Evolutionary conservation across 345 rosid genomes (phyloP), one percentile per base, ranked within the genome.

Genomic region (Clausena lansium): DNA sequence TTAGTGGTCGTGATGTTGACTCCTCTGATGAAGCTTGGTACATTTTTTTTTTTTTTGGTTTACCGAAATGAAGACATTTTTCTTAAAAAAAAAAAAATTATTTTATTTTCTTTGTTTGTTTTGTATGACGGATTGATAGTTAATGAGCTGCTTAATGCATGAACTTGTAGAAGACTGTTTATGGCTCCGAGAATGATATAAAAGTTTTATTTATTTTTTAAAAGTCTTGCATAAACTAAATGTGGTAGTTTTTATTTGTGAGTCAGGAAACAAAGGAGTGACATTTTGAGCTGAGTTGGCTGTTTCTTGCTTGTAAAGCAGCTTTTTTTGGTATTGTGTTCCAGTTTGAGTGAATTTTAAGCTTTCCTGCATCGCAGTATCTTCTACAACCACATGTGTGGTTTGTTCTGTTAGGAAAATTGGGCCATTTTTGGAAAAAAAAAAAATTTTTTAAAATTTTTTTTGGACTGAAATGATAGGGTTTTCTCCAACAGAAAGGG

Each of bases 1-100:
- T 27, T 28, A 84, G 24, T 69, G 80, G 24, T 73, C 79, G 64
- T 15, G 88, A 81, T 85, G 70, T 50, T 47, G 72, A 67, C 78
- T 92, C 96, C 81, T 87, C 89, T 71, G 97, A 94, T 30, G 97
- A 90, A 73, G 97, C 94, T 66, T 94, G 98, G 98, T 94, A 91
- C 62, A 82, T 27, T 68, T 68, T 71, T n/a, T 47, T 64, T 25
- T 55, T 15, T 60, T 57, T 25, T 0, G 38, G 20, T 24, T 74
- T 69, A 39, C 9, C 14, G 52, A 39, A 64, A 75, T 35, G 15
- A 30, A 41, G 28, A 30, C 50, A 30, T 38, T 36, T 24, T 52
- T 32, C 1, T n/a, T n/a, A n/a, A n/a, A n/a, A n/a, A n/a, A n/a
- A n/a, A n/a, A n/a, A n/a, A n/a, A n/a, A n/a, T n/a, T n/a, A n/a